Evolutionary conservation across 192 early-diverging fungal species (phyloP), one percentile per base, ranked within the genome.

Genomic region (Backusella tarrabulga): DNA sequence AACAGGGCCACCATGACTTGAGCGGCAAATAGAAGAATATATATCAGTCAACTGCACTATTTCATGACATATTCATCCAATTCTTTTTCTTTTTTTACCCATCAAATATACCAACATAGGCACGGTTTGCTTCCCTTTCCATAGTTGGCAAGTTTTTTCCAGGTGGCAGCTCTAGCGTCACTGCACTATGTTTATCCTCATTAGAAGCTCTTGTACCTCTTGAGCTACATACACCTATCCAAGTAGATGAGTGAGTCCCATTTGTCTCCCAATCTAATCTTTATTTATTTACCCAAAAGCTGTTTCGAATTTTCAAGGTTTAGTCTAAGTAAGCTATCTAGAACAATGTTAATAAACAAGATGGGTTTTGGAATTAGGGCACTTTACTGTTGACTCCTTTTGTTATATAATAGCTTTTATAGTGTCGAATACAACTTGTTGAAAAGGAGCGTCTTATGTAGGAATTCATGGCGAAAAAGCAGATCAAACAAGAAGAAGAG

Each of bases 51-150:
- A 3, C 32, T 32, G 32, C 32, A 32, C 32, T 32, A 32, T 32
- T 32, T 32, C 32, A 32, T 32, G 32, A 1, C 2, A 32, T 1
- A 32, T 32, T 32, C 32, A 32, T 32, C 32, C 32, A 32, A 32
- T 0, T 3, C 3, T 32, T 32, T 32, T 32, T 32, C 11, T 40
- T 9, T 9, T 72, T 72, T 70, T 79, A 87, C 85, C 87, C 89
- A 56, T 91, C 90, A 84, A 88, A 91, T 40, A 91, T 82, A 34
- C 84, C 87, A 80, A 88, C 81, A 77, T 88, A 91, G 41, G 85
- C 52, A 21, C 78, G 60, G 12, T 74, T 46, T 1, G 54, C 38
- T 68, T 83, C 66, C n/a, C 46, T 52, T 36, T 76, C 38, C 56
- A 72, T 79, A 7, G 72, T 34, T 63, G 21, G 34, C 68, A 76